phyloP scores from a whole-genome alignment of 2,329 filamentous ascomycete genomes.

The Chaetomiaceae sp. region DNA sequence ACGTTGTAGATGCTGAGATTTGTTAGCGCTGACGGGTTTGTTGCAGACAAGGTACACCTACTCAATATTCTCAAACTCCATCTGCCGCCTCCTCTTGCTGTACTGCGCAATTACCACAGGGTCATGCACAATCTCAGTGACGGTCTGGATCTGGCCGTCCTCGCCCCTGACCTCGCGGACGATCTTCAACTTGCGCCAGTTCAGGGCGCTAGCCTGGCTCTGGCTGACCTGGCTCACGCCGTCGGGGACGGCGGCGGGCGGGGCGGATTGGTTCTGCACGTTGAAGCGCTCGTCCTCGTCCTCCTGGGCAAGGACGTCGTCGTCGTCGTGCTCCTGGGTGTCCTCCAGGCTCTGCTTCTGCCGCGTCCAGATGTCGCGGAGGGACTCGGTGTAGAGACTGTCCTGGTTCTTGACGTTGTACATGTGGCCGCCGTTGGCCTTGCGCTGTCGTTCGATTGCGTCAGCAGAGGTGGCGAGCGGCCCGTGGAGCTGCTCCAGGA shows the following conservation, averaged over 20 bases:
- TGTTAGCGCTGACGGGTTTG: constrained; percentile 15
- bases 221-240: constrained; percentile 74
- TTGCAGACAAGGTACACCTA: constrained; percentile 40
- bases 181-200: constrained; percentile 68
- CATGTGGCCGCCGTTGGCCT: constrained; percentile 86
- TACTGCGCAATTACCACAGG: constrained; percentile 87
- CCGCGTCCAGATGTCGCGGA: constrained; percentile 86
- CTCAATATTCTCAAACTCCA: constrained; percentile 66
- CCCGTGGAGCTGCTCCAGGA: constrained; percentile 70
- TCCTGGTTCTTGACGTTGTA: constrained; percentile 98
- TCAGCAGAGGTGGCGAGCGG: constrained; percentile 68
- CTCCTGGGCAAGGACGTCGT: constrained; percentile 53
- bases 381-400: constrained; percentile 84
- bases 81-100: constrained; percentile 67
- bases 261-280: constrained; percentile 63
- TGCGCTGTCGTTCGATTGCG: constrained; percentile 80
- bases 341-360: constrained; percentile 78
- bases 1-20: constrained; percentile 51
- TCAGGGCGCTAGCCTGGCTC: constrained; percentile 62
- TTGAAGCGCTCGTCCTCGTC: constrained; percentile 68
- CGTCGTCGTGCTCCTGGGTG: constrained; percentile 60
- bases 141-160: constrained; percentile 58
- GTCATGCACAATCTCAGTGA: constrained; percentile 68
- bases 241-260: constrained; percentile 71
- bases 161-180: constrained; percentile 57